Conservation (phyloP, 768 basidiomycete species). For the Termitomyces sp. region DNA sequence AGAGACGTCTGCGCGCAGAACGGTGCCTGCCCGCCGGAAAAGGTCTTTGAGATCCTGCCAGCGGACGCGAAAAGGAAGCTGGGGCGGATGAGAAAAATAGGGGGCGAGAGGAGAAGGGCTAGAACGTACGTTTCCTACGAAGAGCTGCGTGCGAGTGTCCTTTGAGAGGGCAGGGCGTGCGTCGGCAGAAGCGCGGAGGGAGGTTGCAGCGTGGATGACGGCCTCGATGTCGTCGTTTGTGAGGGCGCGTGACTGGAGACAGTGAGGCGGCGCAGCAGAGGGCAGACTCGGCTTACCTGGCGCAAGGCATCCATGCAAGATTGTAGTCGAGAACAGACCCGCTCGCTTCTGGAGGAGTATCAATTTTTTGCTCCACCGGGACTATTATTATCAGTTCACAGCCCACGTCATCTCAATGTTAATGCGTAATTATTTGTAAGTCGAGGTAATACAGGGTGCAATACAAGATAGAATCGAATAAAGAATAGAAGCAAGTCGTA, state of each 20-base stretch:
- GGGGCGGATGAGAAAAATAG: constrained; percentile 5
- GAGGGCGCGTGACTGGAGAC: constrained; percentile 28
- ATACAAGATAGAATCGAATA: constrained; percentile 15
- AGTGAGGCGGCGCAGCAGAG: background rate
- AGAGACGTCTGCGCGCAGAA: constrained; percentile 73
- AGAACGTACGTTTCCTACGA: constrained; percentile 84
- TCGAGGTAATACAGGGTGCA: constrained; percentile 20
- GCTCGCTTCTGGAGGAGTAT: constrained; percentile 10
- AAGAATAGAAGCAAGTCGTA: constrained; percentile 10
- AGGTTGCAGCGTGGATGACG: constrained; percentile 87
- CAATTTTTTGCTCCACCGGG: constrained; percentile 18
- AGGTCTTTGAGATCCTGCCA: constrained; percentile 99
- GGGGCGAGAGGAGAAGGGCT: constrained; percentile 22
- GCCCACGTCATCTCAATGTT: constrained; percentile 3
- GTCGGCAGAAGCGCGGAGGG: constrained; percentile 50
- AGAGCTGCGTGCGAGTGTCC: constrained; percentile 93
- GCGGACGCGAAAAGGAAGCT: constrained; percentile 95
- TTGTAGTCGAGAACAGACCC: background rate
- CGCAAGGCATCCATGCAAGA: background rate
- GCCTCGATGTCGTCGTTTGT: constrained; percentile 89
- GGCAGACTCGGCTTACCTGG: background rate
- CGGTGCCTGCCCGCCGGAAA: constrained; percentile 91
- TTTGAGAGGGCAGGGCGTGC: constrained; percentile 43
- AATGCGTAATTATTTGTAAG: constrained; percentile 14
- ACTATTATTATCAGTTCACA: constrained; percentile 1